phyloP scores from a whole-genome alignment of 1,139 yeast species.

The Kodamaea sp. region DNA sequence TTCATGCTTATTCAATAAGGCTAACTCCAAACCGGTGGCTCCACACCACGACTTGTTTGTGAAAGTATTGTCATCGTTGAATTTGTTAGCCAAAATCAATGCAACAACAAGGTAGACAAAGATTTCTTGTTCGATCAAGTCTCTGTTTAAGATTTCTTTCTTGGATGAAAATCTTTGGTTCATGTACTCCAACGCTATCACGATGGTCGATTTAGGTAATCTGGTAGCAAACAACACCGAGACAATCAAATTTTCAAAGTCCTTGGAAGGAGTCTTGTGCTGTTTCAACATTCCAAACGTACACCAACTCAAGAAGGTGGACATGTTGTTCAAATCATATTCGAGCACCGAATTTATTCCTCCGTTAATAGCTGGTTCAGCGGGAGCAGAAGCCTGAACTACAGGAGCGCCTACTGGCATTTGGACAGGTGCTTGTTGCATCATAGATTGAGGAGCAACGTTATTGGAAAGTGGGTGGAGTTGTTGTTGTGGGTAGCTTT shows the following conservation, averaged over 20 bases:
- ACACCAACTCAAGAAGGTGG: constrained; percentile 70
- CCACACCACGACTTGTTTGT: constrained; percentile 95
- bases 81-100: constrained; percentile 84
- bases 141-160: constrained; percentile 19
- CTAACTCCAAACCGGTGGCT: constrained; percentile 78
- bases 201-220: constrained; percentile 77
- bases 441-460: neutral
- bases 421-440: constrained; percentile 5
- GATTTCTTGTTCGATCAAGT: constrained; percentile 44
- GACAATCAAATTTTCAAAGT: constrained; percentile 60
- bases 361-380: constrained; percentile 47
- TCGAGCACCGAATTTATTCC: constrained; percentile 80
- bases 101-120: constrained; percentile 69
- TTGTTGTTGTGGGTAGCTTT: constrained; percentile 11
- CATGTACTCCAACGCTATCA: constrained; percentile 77
- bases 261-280: constrained; percentile 49
- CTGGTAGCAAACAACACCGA: constrained; percentile 88
- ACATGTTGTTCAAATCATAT: constrained; percentile 75
- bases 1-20: constrained; percentile 65
- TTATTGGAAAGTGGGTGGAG: neutral
- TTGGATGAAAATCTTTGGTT: constrained; percentile 43
- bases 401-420: constrained; percentile 12
- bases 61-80: constrained; percentile 95
- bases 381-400: constrained; percentile 13
- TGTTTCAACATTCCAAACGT: constrained; percentile 61